Conservation (phyloP, 306 rosid species). For the Prosopis cineraria region DNA sequence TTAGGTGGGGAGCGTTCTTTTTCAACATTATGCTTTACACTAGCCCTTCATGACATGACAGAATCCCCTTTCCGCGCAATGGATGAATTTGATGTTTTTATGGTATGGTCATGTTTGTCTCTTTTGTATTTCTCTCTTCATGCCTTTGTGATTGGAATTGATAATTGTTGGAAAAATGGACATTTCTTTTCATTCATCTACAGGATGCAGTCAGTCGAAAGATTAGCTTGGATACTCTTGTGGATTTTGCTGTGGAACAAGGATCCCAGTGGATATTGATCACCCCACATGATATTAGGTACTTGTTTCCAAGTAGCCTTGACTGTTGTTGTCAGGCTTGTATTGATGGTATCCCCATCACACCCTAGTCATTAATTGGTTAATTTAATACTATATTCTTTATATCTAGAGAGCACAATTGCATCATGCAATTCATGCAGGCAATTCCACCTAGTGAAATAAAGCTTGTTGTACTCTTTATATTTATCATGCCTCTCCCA, state of each 20-base stretch:
- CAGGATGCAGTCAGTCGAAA: conserved; percentile 97
- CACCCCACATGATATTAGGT: conserved; percentile 96
- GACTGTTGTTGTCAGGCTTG: neutral
- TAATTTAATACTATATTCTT: neutral
- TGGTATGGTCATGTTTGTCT: conserved; percentile 53
- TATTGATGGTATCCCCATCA: neutral
- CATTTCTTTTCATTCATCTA: conserved; percentile 11
- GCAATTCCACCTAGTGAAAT: too few species aligned
- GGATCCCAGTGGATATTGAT: conserved; percentile 97
- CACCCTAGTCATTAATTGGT: neutral
- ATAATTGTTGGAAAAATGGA: neutral
- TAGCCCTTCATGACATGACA: conserved; percentile 94
- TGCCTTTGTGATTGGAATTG: neutral
- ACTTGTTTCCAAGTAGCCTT: conserved; percentile 30
- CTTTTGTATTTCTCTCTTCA: neutral
- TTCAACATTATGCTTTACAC: conserved; percentile 88
- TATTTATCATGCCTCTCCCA: neutral
- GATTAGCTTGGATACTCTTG: conserved; percentile 88
- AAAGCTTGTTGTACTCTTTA: too few species aligned
- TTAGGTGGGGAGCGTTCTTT: conserved; percentile 96
- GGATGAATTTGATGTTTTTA: conserved; percentile 98
- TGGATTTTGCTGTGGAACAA: conserved; percentile 77
- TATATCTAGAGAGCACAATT: too few species aligned
- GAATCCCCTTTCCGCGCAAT: conserved; percentile 96
- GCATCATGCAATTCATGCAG: too few species aligned